Evolutionary conservation across 164 flowering plant genomes (phyloP).

Genomic region (Chloranthus sessilifolius): DNA sequence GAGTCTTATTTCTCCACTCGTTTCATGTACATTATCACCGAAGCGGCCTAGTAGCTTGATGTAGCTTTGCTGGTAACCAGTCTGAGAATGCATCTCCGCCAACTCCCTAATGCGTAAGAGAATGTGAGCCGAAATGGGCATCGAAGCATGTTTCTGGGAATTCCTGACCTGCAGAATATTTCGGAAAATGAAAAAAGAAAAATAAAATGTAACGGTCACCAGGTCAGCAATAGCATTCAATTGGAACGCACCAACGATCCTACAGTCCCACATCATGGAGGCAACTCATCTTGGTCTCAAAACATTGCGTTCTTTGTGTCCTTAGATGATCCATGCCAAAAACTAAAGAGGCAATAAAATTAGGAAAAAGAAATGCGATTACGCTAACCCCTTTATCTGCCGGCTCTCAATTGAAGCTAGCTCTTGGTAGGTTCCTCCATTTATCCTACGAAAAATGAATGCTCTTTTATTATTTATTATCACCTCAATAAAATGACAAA

Average conservation of each 20-base stretch:
- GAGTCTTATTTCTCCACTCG: too few species aligned
- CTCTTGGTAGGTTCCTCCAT: constrained; percentile 95
- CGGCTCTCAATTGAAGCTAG: constrained; percentile 65
- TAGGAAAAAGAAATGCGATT: too few species aligned
- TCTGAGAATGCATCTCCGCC: constrained; percentile 68
- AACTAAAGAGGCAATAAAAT: too few species aligned
- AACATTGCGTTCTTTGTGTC: too few species aligned
- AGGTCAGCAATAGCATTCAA: too few species aligned
- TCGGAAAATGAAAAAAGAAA: too few species aligned
- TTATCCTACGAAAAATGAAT: constrained; percentile 81
- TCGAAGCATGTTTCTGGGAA: constrained; percentile 51
- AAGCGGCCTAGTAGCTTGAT: constrained; percentile 27
- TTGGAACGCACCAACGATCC: too few species aligned
- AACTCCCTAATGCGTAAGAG: constrained; percentile 74
- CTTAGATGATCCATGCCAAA: too few species aligned
- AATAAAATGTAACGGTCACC: too few species aligned
- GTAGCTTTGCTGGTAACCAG: constrained; percentile 27
- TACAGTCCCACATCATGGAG: too few species aligned
- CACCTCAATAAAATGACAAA: background rate
- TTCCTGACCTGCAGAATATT: constrained; percentile 39
- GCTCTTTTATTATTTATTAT: too few species aligned
- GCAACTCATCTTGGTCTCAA: too few species aligned
- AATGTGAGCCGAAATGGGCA: constrained; percentile 69
- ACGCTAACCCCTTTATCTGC: constrained; percentile 55
- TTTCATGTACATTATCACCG: constrained; percentile 33